Evolutionary conservation across 2,329 filamentous ascomycete species (phyloP).

Genomic region (Fusarium acutatum): DNA sequence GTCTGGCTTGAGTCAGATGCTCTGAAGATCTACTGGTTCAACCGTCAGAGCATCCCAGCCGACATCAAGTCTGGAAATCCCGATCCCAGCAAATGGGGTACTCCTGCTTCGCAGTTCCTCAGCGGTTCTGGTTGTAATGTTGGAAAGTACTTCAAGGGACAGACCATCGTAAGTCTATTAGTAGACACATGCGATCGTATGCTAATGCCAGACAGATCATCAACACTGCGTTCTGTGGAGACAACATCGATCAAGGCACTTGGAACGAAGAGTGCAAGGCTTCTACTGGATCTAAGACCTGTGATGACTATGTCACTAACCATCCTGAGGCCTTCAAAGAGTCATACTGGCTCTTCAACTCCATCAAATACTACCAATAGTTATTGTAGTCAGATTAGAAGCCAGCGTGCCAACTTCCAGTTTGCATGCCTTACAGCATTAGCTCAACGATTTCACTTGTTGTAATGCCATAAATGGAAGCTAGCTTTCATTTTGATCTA

Average conservation of each 20-base stretch:
- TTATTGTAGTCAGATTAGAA: background rate
- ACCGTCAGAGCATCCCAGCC: conserved; percentile 64
- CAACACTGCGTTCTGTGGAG: conserved; percentile 81
- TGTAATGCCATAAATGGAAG: background rate
- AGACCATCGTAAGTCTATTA: background rate
- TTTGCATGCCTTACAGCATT: too few relatives aligned
- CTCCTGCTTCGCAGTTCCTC: conserved; percentile 70
- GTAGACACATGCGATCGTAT: accelerated
- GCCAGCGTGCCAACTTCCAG: accelerated
- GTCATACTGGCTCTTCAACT: conserved; percentile 12
- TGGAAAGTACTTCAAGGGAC: conserved; percentile 63
- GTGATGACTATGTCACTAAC: conserved; percentile 72
- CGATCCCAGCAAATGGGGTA: conserved; percentile 70
- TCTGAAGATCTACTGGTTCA: conserved; percentile 81
- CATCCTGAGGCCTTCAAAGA: conserved; percentile 58
- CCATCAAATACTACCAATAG: conserved; percentile 7
- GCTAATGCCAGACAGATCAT: conserved; percentile 49
- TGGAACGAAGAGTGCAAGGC: conserved; percentile 23
- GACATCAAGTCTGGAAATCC: conserved; percentile 67
- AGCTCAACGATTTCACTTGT: background rate
- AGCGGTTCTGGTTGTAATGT: conserved; percentile 73
- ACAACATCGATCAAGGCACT: conserved; percentile 43
- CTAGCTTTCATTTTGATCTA: background rate
- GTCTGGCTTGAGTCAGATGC: conserved; percentile 72
- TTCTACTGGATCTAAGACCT: conserved; percentile 59